Percentiles rank a stretch among this genome's conserved stretches.
phyloP scores from a whole-genome alignment of 116 monocot genomes.

The Dioscorea cayenensis region DNA sequence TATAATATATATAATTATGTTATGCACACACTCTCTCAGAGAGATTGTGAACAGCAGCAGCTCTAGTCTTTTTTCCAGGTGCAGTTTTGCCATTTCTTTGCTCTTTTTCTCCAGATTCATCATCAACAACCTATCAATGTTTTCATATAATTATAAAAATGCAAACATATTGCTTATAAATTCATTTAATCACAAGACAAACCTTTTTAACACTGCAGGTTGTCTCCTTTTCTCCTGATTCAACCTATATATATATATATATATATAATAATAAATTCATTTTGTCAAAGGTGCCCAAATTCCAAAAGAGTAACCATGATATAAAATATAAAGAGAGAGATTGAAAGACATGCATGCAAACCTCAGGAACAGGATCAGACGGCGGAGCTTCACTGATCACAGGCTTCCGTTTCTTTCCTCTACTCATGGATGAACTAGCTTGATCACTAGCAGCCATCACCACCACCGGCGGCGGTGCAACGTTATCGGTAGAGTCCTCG shows the following conservation, averaged over 20 bases:
- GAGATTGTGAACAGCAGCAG: constrained; percentile 71
- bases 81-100: constrained; percentile 20
- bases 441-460: not conserved
- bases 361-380: not conserved
- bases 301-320: too few relatives aligned
- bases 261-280: too few relatives aligned
- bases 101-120: constrained; percentile 18
- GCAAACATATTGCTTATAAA: too few relatives aligned
- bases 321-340: not conserved
- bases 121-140: constrained; percentile 22
- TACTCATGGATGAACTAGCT: not conserved
- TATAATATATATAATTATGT: too few relatives aligned
- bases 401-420: constrained; percentile 14
- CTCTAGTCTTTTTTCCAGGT: constrained; percentile 25
- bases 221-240: too few relatives aligned
- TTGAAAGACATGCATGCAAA: not conserved
- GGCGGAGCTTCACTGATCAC: not conserved
- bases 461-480: not conserved
- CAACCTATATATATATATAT: too few relatives aligned
- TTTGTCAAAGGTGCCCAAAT: too few relatives aligned
- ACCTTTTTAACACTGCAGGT: too few relatives aligned
- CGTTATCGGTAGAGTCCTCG: not conserved
- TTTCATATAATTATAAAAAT: too few relatives aligned
- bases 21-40: constrained; percentile 44
- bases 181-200: too few relatives aligned